Conservation (phyloP, 495 filamentous ascomycete genomes). For the Tuber melanosporum region DNA sequence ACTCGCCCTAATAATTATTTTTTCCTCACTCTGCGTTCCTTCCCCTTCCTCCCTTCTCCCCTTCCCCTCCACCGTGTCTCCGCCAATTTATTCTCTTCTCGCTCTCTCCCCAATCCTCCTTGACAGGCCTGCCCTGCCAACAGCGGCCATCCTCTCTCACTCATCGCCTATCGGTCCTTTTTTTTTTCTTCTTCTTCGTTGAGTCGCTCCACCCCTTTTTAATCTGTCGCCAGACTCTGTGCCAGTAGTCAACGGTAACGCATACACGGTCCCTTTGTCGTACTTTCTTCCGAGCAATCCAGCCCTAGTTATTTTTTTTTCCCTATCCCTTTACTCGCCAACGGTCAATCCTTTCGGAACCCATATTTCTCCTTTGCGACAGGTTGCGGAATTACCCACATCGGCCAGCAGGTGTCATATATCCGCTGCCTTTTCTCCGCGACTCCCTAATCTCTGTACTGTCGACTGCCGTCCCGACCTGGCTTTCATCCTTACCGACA, state of each 20-base stretch:
- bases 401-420: background rate
- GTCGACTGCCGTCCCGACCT: slow-evolving; percentile 37
- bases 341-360: slow-evolving; percentile 38
- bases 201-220: slow-evolving; percentile 40
- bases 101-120: slow-evolving; percentile 2
- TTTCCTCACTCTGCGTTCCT: background rate
- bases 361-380: slow-evolving; percentile 10
- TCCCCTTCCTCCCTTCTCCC: background rate
- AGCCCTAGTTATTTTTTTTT: background rate
- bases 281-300: slow-evolving; percentile 23
- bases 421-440: background rate
- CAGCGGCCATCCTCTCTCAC: slow-evolving; percentile 57
- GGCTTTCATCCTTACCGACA: slow-evolving; percentile 38
- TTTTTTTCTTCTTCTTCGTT: slow-evolving; percentile 42
- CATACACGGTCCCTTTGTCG: slow-evolving; percentile 39
- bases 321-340: slow-evolving; percentile 34
- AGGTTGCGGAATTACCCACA: background rate
- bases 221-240: slow-evolving; percentile 35
- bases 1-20: slow-evolving; percentile 5
- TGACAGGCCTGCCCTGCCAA: slow-evolving; percentile 45
- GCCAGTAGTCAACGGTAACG: slow-evolving; percentile 33
- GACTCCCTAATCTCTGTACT: slow-evolving; percentile 13
- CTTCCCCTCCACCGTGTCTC: slow-evolving; percentile 1
- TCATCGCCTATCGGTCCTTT: slow-evolving; percentile 43
- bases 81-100: slow-evolving; percentile 3